A percentile compares a stretch with the other conserved stretches of the same genome.
Evolutionary conservation across 2,329 filamentous ascomycete genomes (phyloP).

Genomic region (Colletotrichum gloeosporioides): DNA sequence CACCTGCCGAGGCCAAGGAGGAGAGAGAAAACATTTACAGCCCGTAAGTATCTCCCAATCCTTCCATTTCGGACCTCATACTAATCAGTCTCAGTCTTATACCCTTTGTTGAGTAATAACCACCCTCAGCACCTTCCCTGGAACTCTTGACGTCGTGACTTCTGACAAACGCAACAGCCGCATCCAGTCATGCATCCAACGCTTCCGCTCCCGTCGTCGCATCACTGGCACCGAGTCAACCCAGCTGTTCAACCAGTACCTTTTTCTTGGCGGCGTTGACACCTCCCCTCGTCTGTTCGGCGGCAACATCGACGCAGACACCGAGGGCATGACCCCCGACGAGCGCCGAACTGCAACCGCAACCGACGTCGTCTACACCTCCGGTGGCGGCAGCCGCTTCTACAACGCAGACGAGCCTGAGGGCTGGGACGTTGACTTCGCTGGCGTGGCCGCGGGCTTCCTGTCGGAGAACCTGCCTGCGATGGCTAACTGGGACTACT

Average conservation of each 20-base stretch:
- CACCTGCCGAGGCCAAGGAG: conserved; percentile 68
- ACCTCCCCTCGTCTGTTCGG: conserved; percentile 61
- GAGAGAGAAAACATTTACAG: conserved; percentile 72
- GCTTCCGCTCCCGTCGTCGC: conserved; percentile 79
- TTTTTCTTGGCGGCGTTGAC: conserved; percentile 83
- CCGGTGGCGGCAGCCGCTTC: conserved; percentile 49
- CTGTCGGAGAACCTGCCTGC: conserved; percentile 61
- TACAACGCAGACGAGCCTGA: conserved; percentile 55
- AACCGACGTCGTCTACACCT: conserved; percentile 61
- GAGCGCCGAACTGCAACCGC: conserved; percentile 71
- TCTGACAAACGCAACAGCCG: conserved; percentile 56
- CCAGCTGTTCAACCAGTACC: conserved; percentile 78
- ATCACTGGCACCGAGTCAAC: conserved; percentile 64
- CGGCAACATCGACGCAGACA: conserved; percentile 63
- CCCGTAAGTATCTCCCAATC: conserved; percentile 49
- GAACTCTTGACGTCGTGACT: background rate
- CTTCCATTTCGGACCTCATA: background rate
- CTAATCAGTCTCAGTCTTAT: conserved; percentile 35
- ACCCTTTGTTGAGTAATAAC: conserved; percentile 61
- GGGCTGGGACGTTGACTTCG: conserved; percentile 83
- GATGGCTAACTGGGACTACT: conserved; percentile 60
- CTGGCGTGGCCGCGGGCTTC: conserved; percentile 77
- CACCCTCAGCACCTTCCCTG: background rate
- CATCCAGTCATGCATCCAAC: conserved; percentile 84
- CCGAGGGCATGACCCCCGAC: conserved; percentile 60